Base-by-base conservation (phyloP, 164 flowering plant genomes). In the Protea cynaroides region DNA sequence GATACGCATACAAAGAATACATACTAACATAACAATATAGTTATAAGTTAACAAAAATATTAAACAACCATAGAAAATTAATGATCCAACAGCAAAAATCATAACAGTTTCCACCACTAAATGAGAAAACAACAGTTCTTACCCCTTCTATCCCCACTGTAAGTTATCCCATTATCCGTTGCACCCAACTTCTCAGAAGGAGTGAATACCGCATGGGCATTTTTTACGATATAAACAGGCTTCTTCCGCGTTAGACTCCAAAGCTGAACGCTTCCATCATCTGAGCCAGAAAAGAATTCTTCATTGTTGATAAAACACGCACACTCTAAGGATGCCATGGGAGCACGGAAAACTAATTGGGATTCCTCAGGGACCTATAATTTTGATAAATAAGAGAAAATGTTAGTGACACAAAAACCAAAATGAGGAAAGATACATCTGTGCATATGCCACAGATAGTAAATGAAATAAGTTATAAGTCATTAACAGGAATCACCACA, bases 251-350 rank as follows among this genome's bases (percentile, higher is more conserved):
- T 19, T 8, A 76, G 18, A 61, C 76, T 79, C 97, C 99, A 92
- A 19, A 88, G 90, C 77, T 84, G 85, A 72, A 95, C 61, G 62
- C 89, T 90, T 69, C 99, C 99, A 82, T 95, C 92, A 82, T 92
- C 97, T 21, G 97, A 88, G 46, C 99, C 99, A 52, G 97, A 84
- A 53, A 95, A 74, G 74, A 83, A 95, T 67, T 89, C 97, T 62
- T 86, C 95, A 70, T 90, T 82, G 65, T 74, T 79, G 59, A 88
- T 80, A 72, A 89, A 92, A 65, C 96, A 83, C 61, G 91, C 65
- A 73, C 97, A 81, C 69, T 95, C 97, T 46, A 95, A 70, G 68
- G 90, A 80, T 8, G 97, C 72, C 37, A 84, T 80, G 38, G 92
- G 81, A 60, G 99, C 89, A 65, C 92, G 93, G 64, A 82, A 95